Evolutionary conservation across 805 yeast species (phyloP).

Genomic region (Candida boidinii): DNA sequence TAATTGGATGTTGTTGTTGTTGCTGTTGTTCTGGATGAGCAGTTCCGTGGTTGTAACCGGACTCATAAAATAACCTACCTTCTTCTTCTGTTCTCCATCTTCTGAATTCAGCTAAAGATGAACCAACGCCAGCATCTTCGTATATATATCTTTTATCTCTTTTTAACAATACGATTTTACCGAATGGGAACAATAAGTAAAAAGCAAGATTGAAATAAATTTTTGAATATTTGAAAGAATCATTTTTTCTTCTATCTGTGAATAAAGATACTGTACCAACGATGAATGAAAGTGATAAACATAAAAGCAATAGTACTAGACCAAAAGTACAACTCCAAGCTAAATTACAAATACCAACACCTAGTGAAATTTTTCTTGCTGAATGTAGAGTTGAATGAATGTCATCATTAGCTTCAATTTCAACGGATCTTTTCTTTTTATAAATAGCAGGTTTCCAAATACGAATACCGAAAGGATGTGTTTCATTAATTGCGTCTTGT

Average conservation of each 20-base stretch:
- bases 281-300: conserved; percentile 39
- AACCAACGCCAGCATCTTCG: conserved; percentile 87
- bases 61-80: conserved; percentile 72
- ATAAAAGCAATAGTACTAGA: conserved; percentile 42
- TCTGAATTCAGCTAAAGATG: conserved; percentile 74
- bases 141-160: conserved; percentile 72
- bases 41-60: too few relatives aligned
- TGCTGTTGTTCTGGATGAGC: too few relatives aligned
- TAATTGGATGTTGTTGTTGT: conserved; percentile 31
- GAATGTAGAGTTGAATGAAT: conserved; percentile 64
- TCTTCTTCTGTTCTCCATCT: conserved; percentile 81
- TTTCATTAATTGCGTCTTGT: conserved; percentile 91
- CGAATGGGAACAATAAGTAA: conserved; percentile 83
- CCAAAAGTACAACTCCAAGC: conserved; percentile 77
- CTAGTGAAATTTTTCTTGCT: conserved; percentile 44
- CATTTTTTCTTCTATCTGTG: conserved; percentile 32
- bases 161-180: conserved; percentile 71
- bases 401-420: conserved; percentile 84
- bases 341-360: conserved; percentile 58
- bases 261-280: conserved; percentile 37
- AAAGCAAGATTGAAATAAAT: conserved; percentile 53
- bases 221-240: conserved; percentile 54
- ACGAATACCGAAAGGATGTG: conserved; percentile 97
- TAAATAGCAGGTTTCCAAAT: conserved; percentile 98
- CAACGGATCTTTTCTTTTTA: conserved; percentile 87